These are phyloP conservation scores for Sporothrix schenckii DNA, from an alignment of 2,329 filamentous ascomycete genomes.

Conservation along the genomic window DNA sequence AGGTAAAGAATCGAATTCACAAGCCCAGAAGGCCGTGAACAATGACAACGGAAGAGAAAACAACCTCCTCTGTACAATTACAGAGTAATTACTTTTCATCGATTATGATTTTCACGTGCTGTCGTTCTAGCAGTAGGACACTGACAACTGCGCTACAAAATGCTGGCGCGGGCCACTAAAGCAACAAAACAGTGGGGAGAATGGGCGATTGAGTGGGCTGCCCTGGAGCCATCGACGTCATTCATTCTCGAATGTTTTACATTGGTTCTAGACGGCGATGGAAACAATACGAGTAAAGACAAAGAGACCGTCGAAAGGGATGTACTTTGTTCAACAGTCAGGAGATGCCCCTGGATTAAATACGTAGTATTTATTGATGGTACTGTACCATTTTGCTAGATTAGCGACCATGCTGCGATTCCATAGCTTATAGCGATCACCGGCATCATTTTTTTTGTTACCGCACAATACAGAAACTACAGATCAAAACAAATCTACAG, in stretches of 20 bases:
- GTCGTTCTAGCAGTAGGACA: not conserved
- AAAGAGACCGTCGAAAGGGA: not conserved
- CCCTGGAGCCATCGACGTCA: constrained; percentile 16
- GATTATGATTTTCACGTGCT: not conserved
- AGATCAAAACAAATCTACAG: no score
- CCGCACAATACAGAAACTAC: not conserved
- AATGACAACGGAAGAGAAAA: not conserved
- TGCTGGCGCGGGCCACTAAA: not conserved
- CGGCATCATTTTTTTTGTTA: no score
- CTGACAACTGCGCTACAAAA: constrained; percentile 7
- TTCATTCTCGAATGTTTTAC: constrained; percentile 19
- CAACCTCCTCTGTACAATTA: not conserved
- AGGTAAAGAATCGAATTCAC: no score
- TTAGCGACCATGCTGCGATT: no score
- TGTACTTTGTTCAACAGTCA: no score
- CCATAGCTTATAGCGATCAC: no score
- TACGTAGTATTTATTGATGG: not conserved
- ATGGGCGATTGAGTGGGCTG: not conserved
- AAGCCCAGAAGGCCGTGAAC: no score
- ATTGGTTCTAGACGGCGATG: not conserved
- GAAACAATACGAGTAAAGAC: not conserved
- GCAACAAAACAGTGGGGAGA: not conserved
- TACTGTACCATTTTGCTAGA: no score
- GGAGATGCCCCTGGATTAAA: no score
- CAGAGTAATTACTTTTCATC: not conserved